phyloP scores from a whole-genome alignment of 805 yeast species.

The Candida sakaeoensis region DNA sequence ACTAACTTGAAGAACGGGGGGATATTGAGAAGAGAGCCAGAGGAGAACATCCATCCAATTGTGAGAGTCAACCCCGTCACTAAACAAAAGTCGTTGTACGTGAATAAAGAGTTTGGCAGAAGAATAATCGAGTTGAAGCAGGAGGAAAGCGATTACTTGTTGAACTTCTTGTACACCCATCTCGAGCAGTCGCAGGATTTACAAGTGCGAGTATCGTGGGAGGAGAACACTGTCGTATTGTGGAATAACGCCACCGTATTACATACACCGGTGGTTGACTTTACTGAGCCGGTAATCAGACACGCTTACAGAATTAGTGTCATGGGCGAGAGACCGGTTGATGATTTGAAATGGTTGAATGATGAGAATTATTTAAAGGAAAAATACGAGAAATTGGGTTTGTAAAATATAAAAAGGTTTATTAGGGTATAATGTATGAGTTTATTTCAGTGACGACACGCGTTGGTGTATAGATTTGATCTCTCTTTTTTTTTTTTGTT shows the following conservation, averaged over 20 bases:
- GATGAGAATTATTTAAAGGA: conserved; percentile 11
- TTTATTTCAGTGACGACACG: not conserved
- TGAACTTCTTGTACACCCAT: conserved; percentile 29
- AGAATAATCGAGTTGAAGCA: conserved; percentile 32
- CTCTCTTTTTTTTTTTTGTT: conserved; percentile 1
- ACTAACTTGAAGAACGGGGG: conserved; percentile 29
- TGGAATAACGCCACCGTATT: conserved; percentile 34
- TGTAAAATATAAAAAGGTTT: too few species aligned
- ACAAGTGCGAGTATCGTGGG: conserved; percentile 36
- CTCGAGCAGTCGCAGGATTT: conserved; percentile 32
- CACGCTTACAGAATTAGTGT: conserved; percentile 36
- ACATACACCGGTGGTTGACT: conserved; percentile 35
- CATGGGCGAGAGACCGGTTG: conserved; percentile 38
- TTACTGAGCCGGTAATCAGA: conserved; percentile 32
- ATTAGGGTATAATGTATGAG: too few species aligned
- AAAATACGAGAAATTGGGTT: conserved; percentile 10
- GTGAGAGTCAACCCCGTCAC: conserved; percentile 35
- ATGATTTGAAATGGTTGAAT: conserved; percentile 27
- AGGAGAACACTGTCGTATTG: conserved; percentile 31
- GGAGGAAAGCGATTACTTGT: conserved; percentile 30
- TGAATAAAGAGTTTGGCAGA: conserved; percentile 33
- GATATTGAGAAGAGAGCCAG: conserved; percentile 29
- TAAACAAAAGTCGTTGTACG: conserved; percentile 25
- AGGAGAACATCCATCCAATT: conserved; percentile 33
- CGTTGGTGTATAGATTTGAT: not conserved